These are phyloP conservation scores for Phytophthora kernoviae DNA, from an alignment of 352 stramenopile genomes.

Conservation along the genomic window DNA sequence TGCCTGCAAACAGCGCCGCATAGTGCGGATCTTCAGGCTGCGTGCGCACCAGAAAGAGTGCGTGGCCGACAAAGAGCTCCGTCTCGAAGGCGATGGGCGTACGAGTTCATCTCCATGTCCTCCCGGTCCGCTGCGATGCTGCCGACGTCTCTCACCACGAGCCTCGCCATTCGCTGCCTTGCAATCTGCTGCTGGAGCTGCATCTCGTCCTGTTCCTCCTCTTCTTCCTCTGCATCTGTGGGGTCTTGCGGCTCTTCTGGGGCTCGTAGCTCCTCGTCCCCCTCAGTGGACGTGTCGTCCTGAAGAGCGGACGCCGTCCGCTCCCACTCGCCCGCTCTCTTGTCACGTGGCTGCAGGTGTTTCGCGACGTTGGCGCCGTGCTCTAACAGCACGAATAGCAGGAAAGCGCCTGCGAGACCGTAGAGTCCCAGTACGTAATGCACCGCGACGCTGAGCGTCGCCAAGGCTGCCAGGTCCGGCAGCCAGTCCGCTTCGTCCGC, in stretches of 20 bases:
- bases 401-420: conserved; percentile 46
- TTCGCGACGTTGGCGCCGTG: conserved; percentile 24
- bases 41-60: conserved; percentile 86
- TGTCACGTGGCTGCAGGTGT: not conserved
- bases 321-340: conserved; percentile 10
- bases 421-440: conserved; percentile 70
- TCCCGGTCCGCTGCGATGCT: conserved; percentile 7
- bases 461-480: conserved; percentile 61
- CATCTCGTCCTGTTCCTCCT: not conserved
- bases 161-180: conserved; percentile 15
- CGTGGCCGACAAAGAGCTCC: conserved; percentile 80
- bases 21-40: conserved; percentile 58
- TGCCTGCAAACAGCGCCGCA: conserved; percentile 57
- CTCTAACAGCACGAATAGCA: conserved; percentile 44
- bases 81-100: conserved; percentile 83
- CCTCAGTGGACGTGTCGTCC: conserved; percentile 26
- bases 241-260: conserved; percentile 9
- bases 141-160: conserved; percentile 50
- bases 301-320: conserved; percentile 18
- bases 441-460: conserved; percentile 58
- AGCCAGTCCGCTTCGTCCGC: conserved; percentile 47
- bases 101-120: conserved; percentile 59
- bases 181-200: conserved; percentile 13
- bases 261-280: conserved; percentile 18
- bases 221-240: not conserved